Evolutionary conservation across 2,329 filamentous ascomycete species (phyloP).

Genomic region (Fusarium abutilonis): DNA sequence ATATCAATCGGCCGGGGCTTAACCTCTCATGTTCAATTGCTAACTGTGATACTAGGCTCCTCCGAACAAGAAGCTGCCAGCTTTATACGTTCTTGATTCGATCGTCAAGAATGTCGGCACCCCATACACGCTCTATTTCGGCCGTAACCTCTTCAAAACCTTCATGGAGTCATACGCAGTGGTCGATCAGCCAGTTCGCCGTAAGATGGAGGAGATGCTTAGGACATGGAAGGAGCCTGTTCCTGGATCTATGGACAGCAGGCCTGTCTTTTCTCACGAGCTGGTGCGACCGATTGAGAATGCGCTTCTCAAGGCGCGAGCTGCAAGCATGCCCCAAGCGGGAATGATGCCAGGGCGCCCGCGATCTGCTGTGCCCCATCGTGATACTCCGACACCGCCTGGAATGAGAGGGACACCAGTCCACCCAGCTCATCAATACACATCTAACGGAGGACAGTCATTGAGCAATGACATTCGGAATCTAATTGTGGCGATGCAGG

Average conservation of each 20-base stretch:
- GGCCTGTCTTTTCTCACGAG: constrained; percentile 89
- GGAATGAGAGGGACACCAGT: constrained; percentile 50
- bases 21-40: constrained; percentile 28
- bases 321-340: constrained; percentile 66
- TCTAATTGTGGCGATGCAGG: constrained; percentile 77
- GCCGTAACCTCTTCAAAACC: constrained; percentile 88
- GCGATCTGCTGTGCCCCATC: constrained; percentile 67
- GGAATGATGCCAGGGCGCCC: constrained; percentile 57
- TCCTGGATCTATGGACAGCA: constrained; percentile 89
- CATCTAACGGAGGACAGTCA: constrained; percentile 52
- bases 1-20: neutral
- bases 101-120: constrained; percentile 99
- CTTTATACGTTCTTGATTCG: constrained; percentile 97
- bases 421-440: constrained; percentile 45
- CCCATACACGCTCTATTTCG: constrained; percentile 95
- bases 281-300: constrained; percentile 92
- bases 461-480: constrained; percentile 85
- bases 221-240: constrained; percentile 98
- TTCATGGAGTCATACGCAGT: constrained; percentile 97
- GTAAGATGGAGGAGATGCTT: constrained; percentile 96
- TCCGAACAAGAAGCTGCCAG: constrained; percentile 88
- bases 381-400: constrained; percentile 80
- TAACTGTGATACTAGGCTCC: constrained; percentile 72
- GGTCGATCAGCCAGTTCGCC: constrained; percentile 82
- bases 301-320: constrained; percentile 84